A percentile compares a stretch with the other conserved stretches of the same genome.
These are phyloP conservation scores for Knufia petricola DNA, from an alignment of 2,329 filamentous ascomycete species.

Conservation along the genomic window DNA sequence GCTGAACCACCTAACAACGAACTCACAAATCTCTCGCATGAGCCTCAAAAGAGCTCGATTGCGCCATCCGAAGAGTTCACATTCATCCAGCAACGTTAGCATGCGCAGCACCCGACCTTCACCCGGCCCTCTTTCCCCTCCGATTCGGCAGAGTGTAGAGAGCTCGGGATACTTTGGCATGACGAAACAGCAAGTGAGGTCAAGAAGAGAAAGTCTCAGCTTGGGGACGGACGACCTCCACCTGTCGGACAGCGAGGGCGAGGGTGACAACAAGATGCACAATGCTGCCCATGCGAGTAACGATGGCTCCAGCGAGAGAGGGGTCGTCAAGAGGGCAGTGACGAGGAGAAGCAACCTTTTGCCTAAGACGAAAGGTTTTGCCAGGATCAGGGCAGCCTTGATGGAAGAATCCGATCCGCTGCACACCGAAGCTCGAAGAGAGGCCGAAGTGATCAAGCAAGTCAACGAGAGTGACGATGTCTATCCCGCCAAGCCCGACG, in stretches of 20 bases:
- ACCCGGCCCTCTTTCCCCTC: constrained; percentile 68
- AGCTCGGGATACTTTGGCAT: constrained; percentile 46
- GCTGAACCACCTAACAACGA: constrained; percentile 45
- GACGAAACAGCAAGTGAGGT: constrained; percentile 39
- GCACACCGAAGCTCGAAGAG: constrained; percentile 78
- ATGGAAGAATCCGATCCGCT: constrained; percentile 79
- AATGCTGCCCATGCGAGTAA: constrained; percentile 28
- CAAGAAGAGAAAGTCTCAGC: constrained; percentile 77
- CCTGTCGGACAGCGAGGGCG: constrained; percentile 61
- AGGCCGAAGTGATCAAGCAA: constrained; percentile 91
- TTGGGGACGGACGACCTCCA: constrained; percentile 83
- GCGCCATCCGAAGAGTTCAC: constrained; percentile 50
- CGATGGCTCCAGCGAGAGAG: constrained; percentile 36
- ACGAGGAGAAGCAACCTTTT: constrained; percentile 81
- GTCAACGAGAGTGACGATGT: constrained; percentile 76
- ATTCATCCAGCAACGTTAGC: constrained; percentile 61
- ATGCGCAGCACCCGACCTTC: constrained; percentile 59
- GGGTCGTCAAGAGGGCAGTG: constrained; percentile 72
- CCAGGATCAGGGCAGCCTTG: constrained; percentile 79
- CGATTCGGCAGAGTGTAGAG: constrained; percentile 49
- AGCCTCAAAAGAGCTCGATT: constrained; percentile 62
- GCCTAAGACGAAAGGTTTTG: constrained; percentile 93
- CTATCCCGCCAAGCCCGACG: constrained; percentile 16
- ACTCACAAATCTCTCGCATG: constrained; percentile 64
- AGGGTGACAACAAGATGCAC: constrained; percentile 57